These are phyloP conservation scores for Aspergillus latus DNA, from an alignment of 2,329 filamentous ascomycete species.

Conservation along the genomic window DNA sequence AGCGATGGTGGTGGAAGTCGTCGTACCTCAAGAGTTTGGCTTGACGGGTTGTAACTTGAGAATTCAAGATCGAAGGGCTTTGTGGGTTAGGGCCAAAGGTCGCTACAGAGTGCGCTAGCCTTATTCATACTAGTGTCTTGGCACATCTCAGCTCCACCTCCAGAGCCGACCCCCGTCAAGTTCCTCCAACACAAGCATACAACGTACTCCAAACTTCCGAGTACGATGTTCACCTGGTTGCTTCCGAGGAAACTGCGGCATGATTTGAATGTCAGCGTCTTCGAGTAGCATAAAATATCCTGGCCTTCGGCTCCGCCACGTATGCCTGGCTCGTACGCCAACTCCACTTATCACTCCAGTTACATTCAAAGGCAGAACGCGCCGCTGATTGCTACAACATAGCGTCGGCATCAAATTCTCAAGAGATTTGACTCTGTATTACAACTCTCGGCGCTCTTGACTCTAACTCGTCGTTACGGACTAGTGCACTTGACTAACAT, in stretches of 20 bases:
- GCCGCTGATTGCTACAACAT: background rate
- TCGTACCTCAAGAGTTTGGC: slow-evolving; percentile 47
- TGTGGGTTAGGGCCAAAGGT: slow-evolving; percentile 47
- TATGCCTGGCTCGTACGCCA: background rate
- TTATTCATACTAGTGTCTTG: slow-evolving; percentile 34
- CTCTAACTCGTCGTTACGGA: background rate
- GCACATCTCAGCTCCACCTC: background rate
- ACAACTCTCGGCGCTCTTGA: background rate
- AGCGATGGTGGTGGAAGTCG: slow-evolving; percentile 32
- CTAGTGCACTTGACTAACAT: background rate
- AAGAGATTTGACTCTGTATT: background rate
- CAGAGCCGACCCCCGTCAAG: background rate
- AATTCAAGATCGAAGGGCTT: slow-evolving; percentile 43
- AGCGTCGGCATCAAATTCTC: background rate
- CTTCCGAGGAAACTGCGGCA: background rate
- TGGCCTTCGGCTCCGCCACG: background rate
- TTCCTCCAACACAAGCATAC: background rate
- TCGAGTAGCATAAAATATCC: background rate
- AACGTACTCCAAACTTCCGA: background rate
- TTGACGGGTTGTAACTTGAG: slow-evolving; percentile 44
- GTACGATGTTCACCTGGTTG: background rate
- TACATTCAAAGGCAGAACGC: background rate
- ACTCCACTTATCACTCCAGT: background rate
- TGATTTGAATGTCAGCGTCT: background rate
- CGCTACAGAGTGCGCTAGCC: slow-evolving; percentile 44